A percentile compares a stretch with the other conserved stretches of the same genome.
Conservation (phyloP, 2,329 filamentous ascomycete genomes). For the Septoria linicola region DNA sequence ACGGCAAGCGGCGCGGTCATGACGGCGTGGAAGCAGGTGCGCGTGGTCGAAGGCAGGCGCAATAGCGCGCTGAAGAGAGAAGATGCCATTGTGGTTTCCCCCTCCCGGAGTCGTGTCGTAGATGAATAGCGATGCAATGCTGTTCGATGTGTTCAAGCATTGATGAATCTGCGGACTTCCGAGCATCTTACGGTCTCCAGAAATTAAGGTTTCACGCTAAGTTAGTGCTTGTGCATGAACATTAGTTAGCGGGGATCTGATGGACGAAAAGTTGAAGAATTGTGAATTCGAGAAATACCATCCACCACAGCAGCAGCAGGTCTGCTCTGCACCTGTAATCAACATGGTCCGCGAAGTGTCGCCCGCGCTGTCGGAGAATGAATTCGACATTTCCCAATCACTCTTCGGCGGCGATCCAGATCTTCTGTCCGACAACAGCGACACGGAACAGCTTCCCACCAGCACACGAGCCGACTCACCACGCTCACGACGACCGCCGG, state of each 20-base stretch:
- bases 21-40: slow-evolving; percentile 28
- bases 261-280: not conserved
- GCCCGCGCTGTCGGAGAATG: slow-evolving; percentile 81
- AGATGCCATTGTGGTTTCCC: not conserved
- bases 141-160: no score
- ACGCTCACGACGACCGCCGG: slow-evolving; percentile 11
- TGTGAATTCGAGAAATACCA: not conserved
- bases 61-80: slow-evolving; percentile 42
- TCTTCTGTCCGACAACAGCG: slow-evolving; percentile 12
- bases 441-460: not conserved
- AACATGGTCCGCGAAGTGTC: slow-evolving; percentile 60
- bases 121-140: no score
- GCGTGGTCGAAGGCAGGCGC: slow-evolving; percentile 36
- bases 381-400: slow-evolving; percentile 82
- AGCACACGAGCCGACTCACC: not conserved
- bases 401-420: slow-evolving; percentile 53
- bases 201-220: no score
- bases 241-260: no score
- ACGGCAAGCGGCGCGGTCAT: slow-evolving; percentile 26
- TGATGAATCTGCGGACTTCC: no score
- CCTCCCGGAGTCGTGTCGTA: no score
- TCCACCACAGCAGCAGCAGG: slow-evolving; percentile 3
- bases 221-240: no score
- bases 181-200: no score
- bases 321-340: not conserved